phyloP scores from a whole-genome alignment of 257 asterid genomes.

The Dorcoceras hygrometricum region DNA sequence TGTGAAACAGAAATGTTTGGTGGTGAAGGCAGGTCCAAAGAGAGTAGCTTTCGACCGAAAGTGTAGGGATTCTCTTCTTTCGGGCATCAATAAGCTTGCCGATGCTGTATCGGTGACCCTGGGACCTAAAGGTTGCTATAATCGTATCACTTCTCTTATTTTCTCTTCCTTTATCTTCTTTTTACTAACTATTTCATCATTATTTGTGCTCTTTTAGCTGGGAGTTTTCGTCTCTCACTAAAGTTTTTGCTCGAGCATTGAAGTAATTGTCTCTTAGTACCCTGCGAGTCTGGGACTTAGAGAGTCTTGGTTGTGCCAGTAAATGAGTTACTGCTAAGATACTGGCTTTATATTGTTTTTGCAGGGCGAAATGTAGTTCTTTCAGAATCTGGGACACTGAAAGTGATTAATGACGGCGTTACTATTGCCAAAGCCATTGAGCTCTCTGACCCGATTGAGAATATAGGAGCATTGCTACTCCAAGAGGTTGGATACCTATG shows the following conservation, averaged over 20 bases:
- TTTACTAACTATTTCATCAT: too few species aligned
- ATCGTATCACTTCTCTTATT: neutral
- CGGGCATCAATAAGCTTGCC: constrained; percentile 90
- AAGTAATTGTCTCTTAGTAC: neutral
- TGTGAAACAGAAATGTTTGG: constrained; percentile 27
- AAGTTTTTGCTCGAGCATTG: constrained; percentile 9
- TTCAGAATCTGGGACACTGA: constrained; percentile 56
- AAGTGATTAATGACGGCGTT: constrained; percentile 91
- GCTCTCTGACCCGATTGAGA: constrained; percentile 86
- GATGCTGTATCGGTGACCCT: constrained; percentile 94
- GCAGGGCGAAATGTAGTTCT: constrained; percentile 87
- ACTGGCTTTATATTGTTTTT: constrained; percentile 14
- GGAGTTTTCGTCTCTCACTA: neutral
- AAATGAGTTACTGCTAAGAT: constrained; percentile 3
- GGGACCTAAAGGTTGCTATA: constrained; percentile 72
- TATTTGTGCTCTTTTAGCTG: neutral
- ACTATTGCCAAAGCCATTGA: constrained; percentile 91
- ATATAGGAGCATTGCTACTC: constrained; percentile 73
- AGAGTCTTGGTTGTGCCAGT: neutral
- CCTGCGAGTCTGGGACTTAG: neutral
- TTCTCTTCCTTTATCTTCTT: neutral
- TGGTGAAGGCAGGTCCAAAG: constrained; percentile 81
- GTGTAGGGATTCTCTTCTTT: constrained; percentile 70
- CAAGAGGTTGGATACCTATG: constrained; percentile 57
- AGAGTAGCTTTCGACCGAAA: constrained; percentile 68